Evolutionary conservation across 495 filamentous ascomycete species (phyloP).

Genomic region (Neurospora pannonica): DNA sequence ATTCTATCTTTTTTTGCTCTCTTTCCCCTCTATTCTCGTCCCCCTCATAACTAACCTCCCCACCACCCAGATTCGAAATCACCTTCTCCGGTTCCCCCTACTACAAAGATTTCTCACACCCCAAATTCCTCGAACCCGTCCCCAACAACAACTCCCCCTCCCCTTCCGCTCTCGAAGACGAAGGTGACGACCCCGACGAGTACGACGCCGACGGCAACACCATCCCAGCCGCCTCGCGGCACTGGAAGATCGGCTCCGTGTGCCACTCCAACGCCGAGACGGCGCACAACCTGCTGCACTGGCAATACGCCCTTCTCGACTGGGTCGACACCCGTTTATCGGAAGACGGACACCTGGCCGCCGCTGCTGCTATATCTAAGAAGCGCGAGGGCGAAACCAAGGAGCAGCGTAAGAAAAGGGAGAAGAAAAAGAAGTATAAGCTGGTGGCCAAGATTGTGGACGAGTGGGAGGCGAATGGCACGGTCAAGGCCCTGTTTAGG

Average conservation of each 20-base stretch:
- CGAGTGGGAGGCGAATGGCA: conserved; percentile 20
- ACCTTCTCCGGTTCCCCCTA: conserved; percentile 63
- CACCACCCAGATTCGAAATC: conserved; percentile 31
- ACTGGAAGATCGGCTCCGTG: conserved; percentile 28
- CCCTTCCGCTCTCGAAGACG: conserved; percentile 23
- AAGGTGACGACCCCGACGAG: conserved; percentile 31
- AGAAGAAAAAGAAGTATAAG: conserved; percentile 42
- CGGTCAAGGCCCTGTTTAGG: conserved; percentile 20
- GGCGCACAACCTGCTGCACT: conserved; percentile 63
- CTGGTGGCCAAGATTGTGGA: conserved; percentile 40
- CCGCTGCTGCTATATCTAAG: background rate
- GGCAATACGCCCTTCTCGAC: conserved; percentile 64
- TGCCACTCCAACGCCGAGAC: conserved; percentile 61
- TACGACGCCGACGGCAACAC: conserved; percentile 28
- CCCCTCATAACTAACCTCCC: background rate
- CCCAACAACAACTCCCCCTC: conserved; percentile 11
- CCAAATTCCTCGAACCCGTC: conserved; percentile 48
- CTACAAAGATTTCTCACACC: conserved; percentile 40
- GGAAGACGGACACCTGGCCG: conserved; percentile 39
- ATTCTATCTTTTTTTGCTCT: background rate
- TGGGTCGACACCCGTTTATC: conserved; percentile 56
- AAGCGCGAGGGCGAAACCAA: conserved; percentile 20
- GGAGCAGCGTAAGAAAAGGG: conserved; percentile 30
- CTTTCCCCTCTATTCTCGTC: too few species aligned
- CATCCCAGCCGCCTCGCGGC: conserved; percentile 27